Evolutionary conservation across 2,329 filamentous ascomycete genomes (phyloP), one percentile per base, ranked within the genome.

Genomic region (Truncatella angustata): DNA sequence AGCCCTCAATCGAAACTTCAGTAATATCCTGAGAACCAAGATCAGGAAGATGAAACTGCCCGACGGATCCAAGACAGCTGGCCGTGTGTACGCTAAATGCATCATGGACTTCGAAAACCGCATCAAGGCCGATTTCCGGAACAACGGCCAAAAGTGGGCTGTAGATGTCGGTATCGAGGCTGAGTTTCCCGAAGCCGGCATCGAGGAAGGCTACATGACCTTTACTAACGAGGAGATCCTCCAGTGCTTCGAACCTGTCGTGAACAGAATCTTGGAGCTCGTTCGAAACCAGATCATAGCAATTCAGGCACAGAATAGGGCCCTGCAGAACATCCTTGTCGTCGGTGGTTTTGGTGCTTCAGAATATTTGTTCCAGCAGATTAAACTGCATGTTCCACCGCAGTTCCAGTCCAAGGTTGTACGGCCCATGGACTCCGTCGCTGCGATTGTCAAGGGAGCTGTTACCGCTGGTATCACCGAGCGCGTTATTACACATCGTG

Each of bases 41-140:
- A 97, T 99, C 64, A 84, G 93, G 61, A 97, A 97, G 79, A 97
- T 97, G 94, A 97, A 97, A 75, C 80, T 99, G 42, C 92, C 94
- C 1, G 93, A 97, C 66, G 93, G 92, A 43, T 97, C 93, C 61
- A 95, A 93, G 75, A 97, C 91, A 3, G 93, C 94, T n/a, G 93
- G 93, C 39, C 91, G 93, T 72, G 94, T 99, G 50, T 97, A 97
- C 71, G 93, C 93, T 60, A 97, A 97, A 77, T 97, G 93, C 71
- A 97, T 99, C 73, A 97, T 97, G 93, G 94, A 99, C 73, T 99
- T 99, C 65, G 94, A 99, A 78, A 97, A 97, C 82, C 82, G 94
- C 70, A 97, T 99, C 82, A 99, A 99, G 80, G 94, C 94, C 46
- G 94, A 97, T 72, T 99, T 99, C 86, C 86, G 94, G 59, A 97